Percentiles rank a stretch among this genome's conserved stretches.
phyloP scores from a whole-genome alignment of 2,329 filamentous ascomycete species.

The Ascochyta koolunga region DNA sequence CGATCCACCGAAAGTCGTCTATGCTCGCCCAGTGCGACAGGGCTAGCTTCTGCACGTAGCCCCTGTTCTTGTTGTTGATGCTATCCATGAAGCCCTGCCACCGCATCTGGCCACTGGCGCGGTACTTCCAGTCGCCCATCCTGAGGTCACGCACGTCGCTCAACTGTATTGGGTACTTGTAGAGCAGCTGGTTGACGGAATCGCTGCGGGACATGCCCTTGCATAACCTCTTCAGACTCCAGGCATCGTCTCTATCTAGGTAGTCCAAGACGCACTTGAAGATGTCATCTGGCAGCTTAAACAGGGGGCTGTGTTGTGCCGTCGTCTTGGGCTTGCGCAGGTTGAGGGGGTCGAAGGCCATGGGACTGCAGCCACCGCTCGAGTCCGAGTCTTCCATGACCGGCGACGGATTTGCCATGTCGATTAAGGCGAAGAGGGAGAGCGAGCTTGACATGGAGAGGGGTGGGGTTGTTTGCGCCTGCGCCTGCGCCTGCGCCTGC shows the following conservation, averaged over 20 bases:
- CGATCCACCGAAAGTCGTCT: conserved; percentile 46
- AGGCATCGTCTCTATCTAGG: conserved; percentile 41
- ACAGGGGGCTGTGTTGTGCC: conserved; percentile 32
- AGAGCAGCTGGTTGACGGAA: conserved; percentile 40
- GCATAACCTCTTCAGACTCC: conserved; percentile 42
- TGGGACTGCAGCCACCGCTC: conserved; percentile 35
- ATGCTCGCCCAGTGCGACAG: conserved; percentile 46
- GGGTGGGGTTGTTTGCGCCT: neutral
- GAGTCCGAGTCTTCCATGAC: conserved; percentile 22
- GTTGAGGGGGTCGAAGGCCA: conserved; percentile 25
- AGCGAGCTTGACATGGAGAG: conserved; percentile 10
- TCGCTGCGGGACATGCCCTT: conserved; percentile 39
- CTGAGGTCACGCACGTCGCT: conserved; percentile 40
- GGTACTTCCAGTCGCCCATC: conserved; percentile 44
- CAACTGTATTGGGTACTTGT: conserved; percentile 40
- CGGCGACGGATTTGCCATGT: conserved; percentile 29
- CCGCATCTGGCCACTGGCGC: conserved; percentile 29
- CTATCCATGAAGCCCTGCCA: conserved; percentile 42
- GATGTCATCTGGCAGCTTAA: conserved; percentile 45
- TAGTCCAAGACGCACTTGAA: conserved; percentile 47
- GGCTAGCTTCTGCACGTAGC: conserved; percentile 43
- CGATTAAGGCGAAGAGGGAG: conserved; percentile 28
- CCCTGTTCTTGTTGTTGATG: conserved; percentile 41
- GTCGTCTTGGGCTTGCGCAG: conserved; percentile 21
- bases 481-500: too few species aligned